Base-by-base conservation (phyloP, 2,329 filamentous ascomycete genomes). In the Pleoardoris graminearum region DNA sequence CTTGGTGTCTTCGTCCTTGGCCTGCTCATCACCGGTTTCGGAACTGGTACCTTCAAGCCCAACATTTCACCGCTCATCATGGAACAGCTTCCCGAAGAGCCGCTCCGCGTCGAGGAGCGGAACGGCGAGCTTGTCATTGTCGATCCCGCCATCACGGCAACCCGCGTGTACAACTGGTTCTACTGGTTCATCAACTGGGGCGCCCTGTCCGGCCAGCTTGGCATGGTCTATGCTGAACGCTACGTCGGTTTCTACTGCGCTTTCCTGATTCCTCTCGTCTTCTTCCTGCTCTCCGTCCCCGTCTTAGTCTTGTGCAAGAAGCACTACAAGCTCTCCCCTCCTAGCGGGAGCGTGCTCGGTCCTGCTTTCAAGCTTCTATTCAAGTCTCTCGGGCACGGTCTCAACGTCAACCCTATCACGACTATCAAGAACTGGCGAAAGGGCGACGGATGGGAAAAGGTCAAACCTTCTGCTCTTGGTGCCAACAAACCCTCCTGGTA, bases 201-300 rank as follows among this genome's bases (percentile, higher is more conserved):
- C 7, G 80, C 85, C 8, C 71, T 86, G n/a, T 50, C 77, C 23
- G 82, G 83, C 19, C 82, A 86, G 65, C 77, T 89, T 33, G 75
- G 77, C 58, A 89, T 88, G 81, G 84, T 86, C 14, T 90, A 87
- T 64, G 82, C 85, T 3, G 87, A 46, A 46, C 43, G 49, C 19
- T 88, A 87, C 54, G 80, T 88, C 41, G 86, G 87, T 8, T 90
- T 88, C 76, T 90, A 84, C 83, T 77, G 88, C n/a, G 80, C 86
- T 0, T 90, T 79, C 73, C 72, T 85, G 21, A 77, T 89, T 10
- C 86, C 86, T 7, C 88, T 85, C 1, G 62, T 76, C 36, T 72
- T 88, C 61, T 86, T 87, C 75, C 73, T 82, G n/a, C 35, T 82
- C 39, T 82, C 81, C 37, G 85, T 85, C 2, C 75, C 89, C 39